phyloP scores from a whole-genome alignment of 805 yeast species.

The Yarrowia sp. region DNA sequence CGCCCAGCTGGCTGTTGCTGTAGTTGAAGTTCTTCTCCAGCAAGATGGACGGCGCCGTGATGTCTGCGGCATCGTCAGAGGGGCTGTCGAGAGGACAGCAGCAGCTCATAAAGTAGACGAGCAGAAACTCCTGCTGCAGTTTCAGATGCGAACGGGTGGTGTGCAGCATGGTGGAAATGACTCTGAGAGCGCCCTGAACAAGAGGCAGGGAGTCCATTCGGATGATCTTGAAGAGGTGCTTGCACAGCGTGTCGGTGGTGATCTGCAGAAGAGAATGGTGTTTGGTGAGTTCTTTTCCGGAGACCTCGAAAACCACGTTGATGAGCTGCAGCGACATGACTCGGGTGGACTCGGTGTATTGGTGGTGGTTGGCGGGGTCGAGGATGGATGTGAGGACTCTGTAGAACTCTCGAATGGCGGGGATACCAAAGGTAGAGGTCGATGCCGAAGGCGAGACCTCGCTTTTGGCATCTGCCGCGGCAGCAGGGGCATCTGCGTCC shows the following conservation, averaged over 20 bases:
- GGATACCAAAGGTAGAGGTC: constrained; percentile 54
- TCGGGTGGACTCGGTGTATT: constrained; percentile 83
- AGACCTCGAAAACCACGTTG: constrained; percentile 74
- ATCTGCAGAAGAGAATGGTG: constrained; percentile 67
- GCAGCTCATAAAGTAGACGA: constrained; percentile 42
- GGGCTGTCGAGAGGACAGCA: constrained; percentile 40
- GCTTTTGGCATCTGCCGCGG: no score
- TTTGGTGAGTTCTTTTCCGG: constrained; percentile 59
- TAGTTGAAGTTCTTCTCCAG: constrained; percentile 13
- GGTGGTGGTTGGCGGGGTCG: constrained; percentile 76
- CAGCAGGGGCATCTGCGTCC: not conserved
- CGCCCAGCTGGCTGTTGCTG: not conserved
- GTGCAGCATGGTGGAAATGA: constrained; percentile 68
- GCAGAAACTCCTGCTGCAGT: constrained; percentile 67
- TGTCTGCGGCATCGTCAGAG: constrained; percentile 2
- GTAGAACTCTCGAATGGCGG: constrained; percentile 73
- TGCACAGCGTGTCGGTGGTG: constrained; percentile 78
- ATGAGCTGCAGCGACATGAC: constrained; percentile 76
- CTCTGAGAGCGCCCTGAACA: constrained; percentile 69
- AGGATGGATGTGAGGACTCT: constrained; percentile 74
- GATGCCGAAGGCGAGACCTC: constrained; percentile 37
- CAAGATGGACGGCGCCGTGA: constrained; percentile 5
- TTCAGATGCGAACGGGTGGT: constrained; percentile 65
- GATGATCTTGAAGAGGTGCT: constrained; percentile 75
- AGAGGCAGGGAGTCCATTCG: constrained; percentile 72